Base-by-base conservation (phyloP, 2,329 filamentous ascomycete species). In the Ceratocystis alfenasii region DNA sequence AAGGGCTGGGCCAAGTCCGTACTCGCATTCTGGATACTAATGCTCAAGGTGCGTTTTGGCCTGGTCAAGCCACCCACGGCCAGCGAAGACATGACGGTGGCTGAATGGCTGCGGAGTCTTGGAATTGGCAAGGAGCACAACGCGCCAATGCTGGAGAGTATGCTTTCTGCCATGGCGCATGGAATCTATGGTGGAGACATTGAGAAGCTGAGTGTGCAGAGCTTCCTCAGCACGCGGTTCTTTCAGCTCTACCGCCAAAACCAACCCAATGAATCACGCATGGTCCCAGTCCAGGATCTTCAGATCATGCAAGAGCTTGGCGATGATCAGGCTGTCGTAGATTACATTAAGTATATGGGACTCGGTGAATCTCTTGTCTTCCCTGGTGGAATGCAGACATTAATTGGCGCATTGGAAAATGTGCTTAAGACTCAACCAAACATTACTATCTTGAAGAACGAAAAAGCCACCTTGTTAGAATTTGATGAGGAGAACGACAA, bases 131-230 rank as follows among this genome's bases (percentile, higher is more conserved):
- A 65, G 30, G 66, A 65, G 28, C 22, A 67, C 25, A 36, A 41
- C 12, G 69, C 48, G 67, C 72, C 44, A 69, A 88, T 5, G 84
- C 84, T 15, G 80, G 94, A 70, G 92, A 95, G 71, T 65, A 96
- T 20, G 75, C 85, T 5, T 20, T 96, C 90, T 4, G 90, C 87
- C 63, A 76, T 85, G 72, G 72, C 90, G 64, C 94, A 97, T 74
- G 94, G 94, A 53, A 90, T 97, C 67, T 96, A 95, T 74, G 94
- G 92, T 25, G 94, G 94, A 4, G 89, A 96, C 75, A 84, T 95
- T 61, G 85, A 89, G 73, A 81, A 87, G 72, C 78, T 97, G 63
- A 96, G 91, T 74, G 84, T 84, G 61, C 84, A 84, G 70, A 85
- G 83, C 63, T 77, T 86, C 8, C 70, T 75, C 30, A 66, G 78